Evolutionary conservation across 2,329 filamentous ascomycete species (phyloP), one percentile per base, ranked within the genome.

Genomic region (Beauveria medogensis): DNA sequence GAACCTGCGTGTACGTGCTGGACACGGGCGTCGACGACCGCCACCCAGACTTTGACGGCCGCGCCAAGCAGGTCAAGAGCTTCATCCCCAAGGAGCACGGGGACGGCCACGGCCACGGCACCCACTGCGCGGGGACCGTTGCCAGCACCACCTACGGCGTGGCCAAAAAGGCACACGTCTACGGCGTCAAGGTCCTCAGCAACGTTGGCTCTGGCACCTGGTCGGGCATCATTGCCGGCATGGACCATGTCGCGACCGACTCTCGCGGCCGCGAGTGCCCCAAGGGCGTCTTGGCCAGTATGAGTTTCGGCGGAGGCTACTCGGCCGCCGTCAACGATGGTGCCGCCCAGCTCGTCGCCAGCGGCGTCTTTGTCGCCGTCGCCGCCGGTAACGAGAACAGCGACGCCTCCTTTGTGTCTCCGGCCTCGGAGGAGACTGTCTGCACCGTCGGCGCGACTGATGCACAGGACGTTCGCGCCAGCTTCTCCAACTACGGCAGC

Each of bases 291-390:
- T 77, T 83, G 43, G 77, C 78, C 66, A 82, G 79, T 72, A 81
- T 84, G 80, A 82, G 78, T 9, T 76, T 84, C 12, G 81, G 81
- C 48, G 81, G 80, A n/a, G 53, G 64, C 61, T 70, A 66, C 64
- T 80, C 78, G 5, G 51, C 70, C 0, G 68, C 78, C 40, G 67
- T 82, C 64, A 84, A 83, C 74, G 67, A 66, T 41, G 80, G 79
- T 18, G 79, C 81, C 30, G 71, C 71, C 26, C 69, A 67, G 48
- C 72, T 80, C 46, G 72, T 79, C 64, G 61, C 62, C 20, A 69
- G 71, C 2, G 80, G 80, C 43, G 69, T 82, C 62, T 80, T 81
- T 65, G 72, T 82, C 47, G 80, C 77, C 62, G 80, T 82, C n/a
- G 81, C 82, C 6, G 82, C 81, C 20, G 82, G 82, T 43, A 84